Evolutionary conservation across 352 stramenopile genomes (phyloP).

Genomic region (Pythium utonaiense): DNA sequence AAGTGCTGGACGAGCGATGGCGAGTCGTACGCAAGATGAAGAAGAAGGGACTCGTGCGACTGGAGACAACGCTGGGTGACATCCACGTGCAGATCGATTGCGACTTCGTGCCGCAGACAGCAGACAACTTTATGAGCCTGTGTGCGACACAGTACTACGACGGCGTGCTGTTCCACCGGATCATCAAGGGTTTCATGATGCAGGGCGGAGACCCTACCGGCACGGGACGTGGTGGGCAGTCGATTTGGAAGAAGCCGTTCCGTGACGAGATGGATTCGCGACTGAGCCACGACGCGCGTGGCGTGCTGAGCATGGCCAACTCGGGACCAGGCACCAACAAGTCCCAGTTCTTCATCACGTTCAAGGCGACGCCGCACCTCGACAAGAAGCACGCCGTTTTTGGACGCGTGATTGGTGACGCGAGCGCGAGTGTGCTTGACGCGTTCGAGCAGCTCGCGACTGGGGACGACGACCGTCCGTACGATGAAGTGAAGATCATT

Average conservation of each 20-base stretch:
- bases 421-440: slow-evolving; percentile 75
- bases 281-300: slow-evolving; percentile 81
- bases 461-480: slow-evolving; percentile 74
- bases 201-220: slow-evolving; percentile 93
- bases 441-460: slow-evolving; percentile 77
- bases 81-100: slow-evolving; percentile 96
- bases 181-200: slow-evolving; percentile 97
- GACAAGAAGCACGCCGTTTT: slow-evolving; percentile 99
- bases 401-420: slow-evolving; percentile 89
- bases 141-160: slow-evolving; percentile 94
- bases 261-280: slow-evolving; percentile 94
- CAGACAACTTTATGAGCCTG: slow-evolving; percentile 97
- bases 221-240: slow-evolving; percentile 92
- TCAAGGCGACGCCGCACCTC: slow-evolving; percentile 93
- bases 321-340: slow-evolving; percentile 93
- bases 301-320: slow-evolving; percentile 97
- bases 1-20: slow-evolving; percentile 78
- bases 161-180: slow-evolving; percentile 93
- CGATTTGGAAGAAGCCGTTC: slow-evolving; percentile 93
- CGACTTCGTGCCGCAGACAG: slow-evolving; percentile 94
- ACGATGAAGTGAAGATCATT: slow-evolving; percentile 80
- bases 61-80: slow-evolving; percentile 92
- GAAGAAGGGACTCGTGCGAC: slow-evolving; percentile 96
- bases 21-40: slow-evolving; percentile 87
- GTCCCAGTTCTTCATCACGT: slow-evolving; percentile 99